A percentile compares a stretch with the other conserved stretches of the same genome.
Evolutionary conservation across 768 basidiomycete species (phyloP).

Genomic region (Pulveroboletus ravenelii): DNA sequence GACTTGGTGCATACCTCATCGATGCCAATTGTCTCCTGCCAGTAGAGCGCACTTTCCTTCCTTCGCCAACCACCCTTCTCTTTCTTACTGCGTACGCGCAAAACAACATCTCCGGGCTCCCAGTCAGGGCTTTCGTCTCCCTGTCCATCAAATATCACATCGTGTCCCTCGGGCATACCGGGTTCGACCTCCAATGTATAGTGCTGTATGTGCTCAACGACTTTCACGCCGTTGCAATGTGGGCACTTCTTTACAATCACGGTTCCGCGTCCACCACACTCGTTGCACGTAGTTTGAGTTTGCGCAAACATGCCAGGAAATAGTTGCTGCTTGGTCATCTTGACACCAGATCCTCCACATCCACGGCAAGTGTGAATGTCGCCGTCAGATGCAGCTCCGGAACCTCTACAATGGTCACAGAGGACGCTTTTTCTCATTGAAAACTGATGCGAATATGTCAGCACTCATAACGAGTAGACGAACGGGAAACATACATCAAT

Average conservation of each 20-base stretch:
- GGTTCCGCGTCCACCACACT: constrained; percentile 81
- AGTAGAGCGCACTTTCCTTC: constrained; percentile 88
- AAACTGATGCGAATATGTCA: constrained; percentile 52
- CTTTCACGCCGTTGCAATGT: constrained; percentile 78
- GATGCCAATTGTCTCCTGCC: constrained; percentile 85
- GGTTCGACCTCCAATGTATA: constrained; percentile 82
- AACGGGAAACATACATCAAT: constrained; percentile 58
- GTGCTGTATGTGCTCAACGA: constrained; percentile 72
- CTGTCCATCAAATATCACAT: constrained; percentile 93
- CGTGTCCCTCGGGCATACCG: constrained; percentile 91
- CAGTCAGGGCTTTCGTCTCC: constrained; percentile 94
- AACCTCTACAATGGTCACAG: constrained; percentile 95
- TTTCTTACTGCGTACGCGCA: constrained; percentile 76
- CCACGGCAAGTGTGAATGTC: constrained; percentile 85
- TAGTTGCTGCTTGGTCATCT: constrained; percentile 82
- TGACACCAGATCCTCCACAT: constrained; percentile 83
- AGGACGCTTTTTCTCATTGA: constrained; percentile 87
- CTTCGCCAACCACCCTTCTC: constrained; percentile 79
- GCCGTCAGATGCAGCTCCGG: constrained; percentile 84
- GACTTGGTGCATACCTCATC: constrained; percentile 57
- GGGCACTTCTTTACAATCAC: constrained; percentile 75
- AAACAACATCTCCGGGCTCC: constrained; percentile 91
- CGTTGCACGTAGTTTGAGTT: constrained; percentile 75
- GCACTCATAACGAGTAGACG: background rate
- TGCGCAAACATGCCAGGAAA: constrained; percentile 97